A percentile compares a stretch with the other conserved stretches of the same genome.
phyloP scores from a whole-genome alignment of 2,329 filamentous ascomycete species.

The Penicillium sp. region DNA sequence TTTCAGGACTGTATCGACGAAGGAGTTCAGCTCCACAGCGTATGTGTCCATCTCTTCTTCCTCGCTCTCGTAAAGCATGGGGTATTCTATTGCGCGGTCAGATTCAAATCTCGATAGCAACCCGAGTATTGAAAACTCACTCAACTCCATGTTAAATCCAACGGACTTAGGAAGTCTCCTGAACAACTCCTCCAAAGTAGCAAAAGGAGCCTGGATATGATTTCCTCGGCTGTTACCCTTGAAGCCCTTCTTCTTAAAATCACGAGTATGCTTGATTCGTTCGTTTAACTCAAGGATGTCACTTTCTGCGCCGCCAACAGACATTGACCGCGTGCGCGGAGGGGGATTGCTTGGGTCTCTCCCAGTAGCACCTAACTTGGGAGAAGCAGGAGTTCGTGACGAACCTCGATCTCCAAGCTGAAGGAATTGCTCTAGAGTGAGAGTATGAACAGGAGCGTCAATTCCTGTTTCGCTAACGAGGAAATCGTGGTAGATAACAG shows the following conservation, averaged over 20 bases:
- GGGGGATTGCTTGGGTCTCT: conserved; percentile 21
- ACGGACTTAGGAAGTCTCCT: conserved; percentile 78
- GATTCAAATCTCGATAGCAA: conserved; percentile 31
- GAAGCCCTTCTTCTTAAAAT: conserved; percentile 93
- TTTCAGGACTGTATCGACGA: conserved; percentile 88
- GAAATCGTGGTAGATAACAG: conserved; percentile 98
- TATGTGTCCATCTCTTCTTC: conserved; percentile 97
- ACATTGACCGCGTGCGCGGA: conserved; percentile 60
- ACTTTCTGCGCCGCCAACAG: conserved; percentile 59
- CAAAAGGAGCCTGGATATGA: conserved; percentile 95
- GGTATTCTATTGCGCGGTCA: conserved; percentile 67
- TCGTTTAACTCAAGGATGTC: conserved; percentile 61
- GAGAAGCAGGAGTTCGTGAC: conserved; percentile 54
- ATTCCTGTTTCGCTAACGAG: conserved; percentile 97
- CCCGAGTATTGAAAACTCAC: conserved; percentile 41
- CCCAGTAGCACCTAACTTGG: conserved; percentile 32
- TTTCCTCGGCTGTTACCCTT: conserved; percentile 94
- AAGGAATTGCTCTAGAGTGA: conserved; percentile 90
- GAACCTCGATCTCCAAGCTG: conserved; percentile 72
- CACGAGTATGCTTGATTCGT: conserved; percentile 94
- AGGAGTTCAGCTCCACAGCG: conserved; percentile 92
- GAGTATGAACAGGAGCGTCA: conserved; percentile 91
- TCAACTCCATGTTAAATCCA: conserved; percentile 99
- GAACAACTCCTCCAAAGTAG: conserved; percentile 93
- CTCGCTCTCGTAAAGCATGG: conserved; percentile 94